Evolutionary conservation across 2,329 filamentous ascomycete species (phyloP).

Genomic region (Cladophialophora immunda): DNA sequence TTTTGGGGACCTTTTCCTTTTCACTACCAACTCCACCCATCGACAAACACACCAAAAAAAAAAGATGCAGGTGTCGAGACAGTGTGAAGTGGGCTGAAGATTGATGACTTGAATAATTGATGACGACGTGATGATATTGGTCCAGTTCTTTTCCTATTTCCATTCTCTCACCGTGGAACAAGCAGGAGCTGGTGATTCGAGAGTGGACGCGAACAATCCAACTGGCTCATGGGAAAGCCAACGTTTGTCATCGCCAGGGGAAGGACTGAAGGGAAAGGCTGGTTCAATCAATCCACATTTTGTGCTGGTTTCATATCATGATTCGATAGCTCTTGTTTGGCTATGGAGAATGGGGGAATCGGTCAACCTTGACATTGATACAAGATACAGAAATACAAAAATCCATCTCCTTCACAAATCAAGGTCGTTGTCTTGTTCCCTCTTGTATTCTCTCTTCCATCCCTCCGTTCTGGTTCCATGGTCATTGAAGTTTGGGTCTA

Average conservation of each 20-base stretch:
- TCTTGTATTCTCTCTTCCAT: no score
- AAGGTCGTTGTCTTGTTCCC: background rate
- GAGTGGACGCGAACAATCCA: conserved; percentile 1
- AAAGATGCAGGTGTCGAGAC: conserved; percentile 36
- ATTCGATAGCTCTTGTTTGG: conserved; percentile 4
- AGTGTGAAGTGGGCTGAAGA: conserved; percentile 19
- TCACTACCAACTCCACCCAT: conserved; percentile 36
- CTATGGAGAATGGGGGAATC: conserved; percentile 1
- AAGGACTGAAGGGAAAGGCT: background rate
- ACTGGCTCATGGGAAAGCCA: background rate
- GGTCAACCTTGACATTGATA: conserved; percentile 2
- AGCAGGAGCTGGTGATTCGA: background rate
- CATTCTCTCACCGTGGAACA: conserved; percentile 10
- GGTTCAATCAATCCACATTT: conserved; percentile 11
- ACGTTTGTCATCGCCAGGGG: background rate
- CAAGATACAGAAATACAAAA: conserved; percentile 16
- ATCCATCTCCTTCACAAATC: conserved; percentile 3
- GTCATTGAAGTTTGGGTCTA: no score
- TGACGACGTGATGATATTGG: conserved; percentile 26
- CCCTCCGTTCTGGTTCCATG: no score
- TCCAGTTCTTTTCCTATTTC: conserved; percentile 13
- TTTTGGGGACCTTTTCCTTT: conserved; percentile 21
- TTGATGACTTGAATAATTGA: conserved; percentile 15
- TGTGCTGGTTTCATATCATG: background rate
- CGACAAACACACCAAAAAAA: conserved; percentile 27